Evolutionary conservation across 768 basidiomycete species (phyloP), one percentile per base, ranked within the genome.

Genomic region (Paxillus ammoniavirescens): DNA sequence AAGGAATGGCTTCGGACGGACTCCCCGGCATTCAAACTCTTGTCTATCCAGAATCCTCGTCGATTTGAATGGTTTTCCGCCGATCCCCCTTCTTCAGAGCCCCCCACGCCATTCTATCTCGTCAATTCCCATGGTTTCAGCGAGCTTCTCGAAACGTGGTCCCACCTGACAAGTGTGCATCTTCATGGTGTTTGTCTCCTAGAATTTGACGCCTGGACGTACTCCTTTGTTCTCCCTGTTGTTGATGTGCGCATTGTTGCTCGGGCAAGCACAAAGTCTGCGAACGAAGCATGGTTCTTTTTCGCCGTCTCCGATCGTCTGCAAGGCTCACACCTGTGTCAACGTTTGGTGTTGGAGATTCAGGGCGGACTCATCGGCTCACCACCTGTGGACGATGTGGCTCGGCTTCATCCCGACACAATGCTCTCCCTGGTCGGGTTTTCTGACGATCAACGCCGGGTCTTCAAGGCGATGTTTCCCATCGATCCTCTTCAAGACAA

Each of bases 1-100:
- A 23, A n/a, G 13, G 26, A 5, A 8, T 53, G 52, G 47, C 35
- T 53, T 5, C 26, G 52, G 13, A 17, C 17, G 15, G 52, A 48
- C 28, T 48, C 52, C n/a, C 45, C 52, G 7, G 36, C 41, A 49
- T 53, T 50, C 15, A 38, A 49, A 48, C 26, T 53, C 28, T 41
- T 49, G 45, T 54, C 48, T 9, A 42, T 13, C 5, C 15, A 30
- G 31, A 42, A 48, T 8, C 52, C 52, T 7, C 52, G 30, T 18
- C 36, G 9, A 38, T 53, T 53, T 35, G 38, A 53, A 33, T 53
- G 52, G 52, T 36, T 40, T 21, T 17, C 47, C 40, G 23, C 21
- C 18, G 47, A 8, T 35, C 10, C 46, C 8, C 9, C 12, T 8
- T 21, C 42, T 18, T 23, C 23, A 12, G 50, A 35, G 45, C 5